phyloP scores from a whole-genome alignment of 306 rosid species.

The Luffa acutangula region DNA sequence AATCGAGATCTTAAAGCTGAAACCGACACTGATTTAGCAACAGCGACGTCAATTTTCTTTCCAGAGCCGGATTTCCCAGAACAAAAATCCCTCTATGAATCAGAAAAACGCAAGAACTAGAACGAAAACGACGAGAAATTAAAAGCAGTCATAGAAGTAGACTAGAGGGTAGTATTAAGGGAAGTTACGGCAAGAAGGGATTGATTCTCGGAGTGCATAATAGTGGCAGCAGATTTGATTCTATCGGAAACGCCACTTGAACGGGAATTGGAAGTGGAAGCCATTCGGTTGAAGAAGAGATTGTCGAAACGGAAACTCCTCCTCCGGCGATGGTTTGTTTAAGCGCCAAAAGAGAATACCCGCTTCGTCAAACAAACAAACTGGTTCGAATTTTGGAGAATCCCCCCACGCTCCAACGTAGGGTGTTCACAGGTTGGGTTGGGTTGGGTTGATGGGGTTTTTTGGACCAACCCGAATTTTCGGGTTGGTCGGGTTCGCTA shows the following conservation, averaged over 20 bases:
- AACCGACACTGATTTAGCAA: neutral
- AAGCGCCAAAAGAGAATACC: neutral
- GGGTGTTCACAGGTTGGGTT: too few species aligned
- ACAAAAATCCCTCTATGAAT: neutral
- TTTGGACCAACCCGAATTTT: too few species aligned
- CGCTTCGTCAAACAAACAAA: neutral
- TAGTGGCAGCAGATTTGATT: conserved; percentile 34
- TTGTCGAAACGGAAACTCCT: neutral
- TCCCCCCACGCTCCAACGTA: neutral
- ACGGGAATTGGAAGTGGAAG: conserved; percentile 42
- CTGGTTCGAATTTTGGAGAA: neutral
- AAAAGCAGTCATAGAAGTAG: neutral
- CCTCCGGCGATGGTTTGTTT: neutral
- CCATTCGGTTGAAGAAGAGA: conserved; percentile 27
- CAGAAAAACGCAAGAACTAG: neutral
- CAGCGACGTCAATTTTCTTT: neutral
- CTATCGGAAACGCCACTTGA: conserved; percentile 22
- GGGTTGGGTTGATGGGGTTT: too few species aligned
- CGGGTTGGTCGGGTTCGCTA: too few species aligned
- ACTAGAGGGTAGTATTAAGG: neutral
- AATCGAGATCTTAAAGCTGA: neutral
- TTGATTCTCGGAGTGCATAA: conserved; percentile 45
- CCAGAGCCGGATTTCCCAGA: too few species aligned
- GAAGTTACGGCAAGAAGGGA: conserved; percentile 45
- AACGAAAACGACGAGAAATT: neutral